Evolutionary conservation across 2,329 filamentous ascomycete genomes (phyloP), one percentile per base, ranked within the genome.

Genomic region (Exophiala calicioides): DNA sequence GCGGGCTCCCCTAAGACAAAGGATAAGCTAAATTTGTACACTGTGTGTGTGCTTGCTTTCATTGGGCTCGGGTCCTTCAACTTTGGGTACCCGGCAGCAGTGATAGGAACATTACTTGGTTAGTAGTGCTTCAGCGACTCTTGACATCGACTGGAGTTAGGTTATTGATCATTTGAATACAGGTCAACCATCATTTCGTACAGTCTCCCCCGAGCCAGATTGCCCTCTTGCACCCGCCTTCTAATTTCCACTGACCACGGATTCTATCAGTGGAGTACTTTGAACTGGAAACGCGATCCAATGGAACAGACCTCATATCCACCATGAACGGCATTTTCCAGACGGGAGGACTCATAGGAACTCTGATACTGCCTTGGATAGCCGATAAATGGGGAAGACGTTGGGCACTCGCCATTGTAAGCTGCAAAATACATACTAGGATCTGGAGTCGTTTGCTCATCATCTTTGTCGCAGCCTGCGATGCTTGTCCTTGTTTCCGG

Each of bases 251-350:
- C n/a, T n/a, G n/a, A n/a, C n/a, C n/a, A n/a, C n/a, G n/a, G n/a
- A n/a, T n/a, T n/a, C n/a, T n/a, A n/a, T n/a, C n/a, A n/a, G n/a
- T n/a, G n/a, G n/a, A n/a, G n/a, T 69, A 68, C 57, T 67, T 74
- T 44, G 54, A 66, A 15, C 62, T 74, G 6, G 66, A 67, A 2
- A 46, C 63, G 2, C 58, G 61, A 44, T 63, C 53, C 1, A 65
- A 68, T 45, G 71, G 69, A 0, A 64, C 68, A 3, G 66, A 67
- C 48, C 61, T 71, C 12, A 68, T 72, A 26, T 35, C 30, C 15
- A 29, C 30, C 30, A 62, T 72, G 35, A 73, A 72, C 55, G 71
- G 71, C 20, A 58, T 73, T 4, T 70, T 68, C 50, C 68, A 66
- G 15, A 69, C 69, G 3, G 70, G 70, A 6, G 66, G 62, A n/a